Base-by-base conservation (phyloP, 2,329 filamentous ascomycete species). In the Arthroderma sp. region DNA sequence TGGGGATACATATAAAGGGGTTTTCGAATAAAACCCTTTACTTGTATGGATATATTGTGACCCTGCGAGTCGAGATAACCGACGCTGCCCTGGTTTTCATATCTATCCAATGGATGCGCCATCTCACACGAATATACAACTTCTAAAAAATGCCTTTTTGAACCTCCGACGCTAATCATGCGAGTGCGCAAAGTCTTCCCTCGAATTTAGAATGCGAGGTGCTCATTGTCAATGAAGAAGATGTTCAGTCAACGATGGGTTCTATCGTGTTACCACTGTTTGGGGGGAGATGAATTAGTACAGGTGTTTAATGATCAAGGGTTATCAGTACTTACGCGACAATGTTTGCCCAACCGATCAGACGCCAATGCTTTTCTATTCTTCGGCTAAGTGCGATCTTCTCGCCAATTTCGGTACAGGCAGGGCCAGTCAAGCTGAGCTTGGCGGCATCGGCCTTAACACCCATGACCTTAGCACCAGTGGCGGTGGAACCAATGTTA, bases 351-450 rank as follows among this genome's bases (percentile, higher is more conserved):
- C 86, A 93, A 57, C 86, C 86, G 58, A 94, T 93, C 61, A 93
- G 74, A 70, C 87, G 85, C 89, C 89, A 96, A 70, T 95, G 89
- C 79, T 96, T 96, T 70, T 98, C 91, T 59, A 96, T 95, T 80
- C 91, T 85, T 70, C 91, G 77, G 64, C 81, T 87, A 60, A 98
- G 74, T 36, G 91, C 91, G 59, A 98, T 88, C 82, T 98, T 96
- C 75, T 98, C 89, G 53, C 88, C 88, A 60, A 95, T 82, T 64
- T 94, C 89, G 42, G 91, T 98, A 73, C 91, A 98, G 47, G 91
- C 91, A 38, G 88, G 88, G 63, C 80, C 89, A 50, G 88, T 96
- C 56, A 98, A 73, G 48, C 86, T 82, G 54, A 98, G 76, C 73
- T 95, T 95, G 47, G 91, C 91, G 47, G 88, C 89, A 76, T 98